Base-by-base conservation (phyloP, 768 basidiomycete species). In the Kwoniella bestiolae region DNA sequence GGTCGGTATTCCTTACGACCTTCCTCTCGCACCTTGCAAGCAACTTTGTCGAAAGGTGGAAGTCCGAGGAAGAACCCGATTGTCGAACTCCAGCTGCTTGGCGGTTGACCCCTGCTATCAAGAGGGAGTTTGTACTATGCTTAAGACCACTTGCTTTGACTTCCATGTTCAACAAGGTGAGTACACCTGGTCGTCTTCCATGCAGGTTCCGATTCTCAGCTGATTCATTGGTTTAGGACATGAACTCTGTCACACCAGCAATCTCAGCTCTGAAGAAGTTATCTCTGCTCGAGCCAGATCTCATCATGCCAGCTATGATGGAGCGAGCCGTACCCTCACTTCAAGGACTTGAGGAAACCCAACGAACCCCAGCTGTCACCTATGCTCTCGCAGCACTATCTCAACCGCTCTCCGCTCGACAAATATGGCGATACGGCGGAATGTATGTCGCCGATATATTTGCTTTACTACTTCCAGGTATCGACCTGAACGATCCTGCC, bases 261-360 rank as follows among this genome's bases (percentile, higher is more conserved):
- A 89, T 91, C 76, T 87, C 87, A 45, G 89, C 90, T 63, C 82
- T 94, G 68, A 91, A 91, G 80, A 90, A 88, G 18, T 87, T 93
- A 87, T 86, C 87, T 61, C 80, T 89, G 47, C 87, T 92, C 85
- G 92, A 94, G 70, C 92, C 93, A 1, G 91, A 92, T 76, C 83
- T 95, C 23, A 88, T 94, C 69, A 83, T 94, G 46, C 87, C 89
- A 49, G 87, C 91, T 0, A 85, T 94, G 45, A 80, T 94, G 65
- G 91, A 94, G 77, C 84, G 92, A 59, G 91, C 91, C 9, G 87
- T 90, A 5, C 91, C 92, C 1, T 90, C 91, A 0, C 82, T 96
- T n/a, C 91, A 94, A 80, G 88, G 91, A 3, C 82, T 94, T n/a
- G 88, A 89, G 16, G 92, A 94, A 89, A 94, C 92, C 0, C 89